Evolutionary conservation across 2,329 filamentous ascomycete species (phyloP), one percentile per base, ranked within the genome.

Genomic region (Lachnellula occidentalis): DNA sequence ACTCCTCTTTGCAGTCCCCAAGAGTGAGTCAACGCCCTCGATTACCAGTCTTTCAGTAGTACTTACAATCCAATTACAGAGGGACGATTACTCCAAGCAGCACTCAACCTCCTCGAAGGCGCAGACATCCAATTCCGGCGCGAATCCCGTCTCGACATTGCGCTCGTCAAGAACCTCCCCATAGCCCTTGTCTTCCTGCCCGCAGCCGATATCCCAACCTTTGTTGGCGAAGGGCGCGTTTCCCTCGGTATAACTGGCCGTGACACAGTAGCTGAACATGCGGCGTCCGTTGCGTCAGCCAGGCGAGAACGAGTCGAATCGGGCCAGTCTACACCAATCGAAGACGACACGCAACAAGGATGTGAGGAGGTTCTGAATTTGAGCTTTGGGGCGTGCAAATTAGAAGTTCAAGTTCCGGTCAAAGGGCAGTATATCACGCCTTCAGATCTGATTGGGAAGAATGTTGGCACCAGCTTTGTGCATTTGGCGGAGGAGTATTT

Each of bases 101-200:
- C 89, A 52, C 83, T 99, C 49, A 91, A 97, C 71, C 85, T 99
- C 50, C 87, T 99, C 52, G 81, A 92, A 68, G 94, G 94, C 62
- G 90, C 88, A 66, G 94, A 99, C 72, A 92, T 99, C 66, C 91
- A 99, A 72, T 99, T 99, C 77, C 86, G 89, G 71, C 87, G 94
- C 69, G 91, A 96, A 77, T 91, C 88, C 71, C 87, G 94, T 56
- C 88, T 97, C 66, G 94, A 99, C 72, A 96, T 99, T 69, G 94
- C 94, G 15, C 86, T 99, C 24, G 94, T 97, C 69, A 95, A 96
- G 78, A 99, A 99, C 75, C 84, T 94, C 27, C 90, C 89, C 36
- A 90, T 99, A 66, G 94, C 94, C 15, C 88, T 99, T 57, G 86
- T 99, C 69, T 99, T 99, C 78, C 87, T 99, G 24, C 94, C 94